Base-by-base conservation (phyloP, 345 rosid species). In the Pelargonium nanum region DNA sequence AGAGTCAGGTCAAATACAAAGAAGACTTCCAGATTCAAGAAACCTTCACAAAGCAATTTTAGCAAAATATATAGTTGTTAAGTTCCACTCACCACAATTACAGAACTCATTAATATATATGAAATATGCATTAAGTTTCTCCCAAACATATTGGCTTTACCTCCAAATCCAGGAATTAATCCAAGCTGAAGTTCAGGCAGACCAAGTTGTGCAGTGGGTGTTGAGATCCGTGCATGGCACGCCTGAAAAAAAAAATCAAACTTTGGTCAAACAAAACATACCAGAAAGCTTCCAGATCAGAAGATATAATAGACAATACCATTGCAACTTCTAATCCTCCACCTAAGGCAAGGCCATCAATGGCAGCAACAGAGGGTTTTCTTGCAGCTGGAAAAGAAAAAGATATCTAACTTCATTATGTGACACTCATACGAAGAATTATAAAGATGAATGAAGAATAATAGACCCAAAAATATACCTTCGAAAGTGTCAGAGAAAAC, bases 321-420 rank as follows among this genome's bases (percentile, higher is more conserved):
- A 94, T 94, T 15, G 97, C 83, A 71, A 90, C 68, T 82, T 94
- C 99, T 59, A 94, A 76, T 34, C 99, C 99, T 72, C 99, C 99
- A 67, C 99, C 99, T 65, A 94, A 80, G 68, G 99, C 96, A 64
- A 90, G 90, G 22, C 99, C 99, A 32, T 94, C 96, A 69, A 94
- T 86, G 58, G 99, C 99, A 81, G 99, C 99, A 22, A 94, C 95
- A 8, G 96, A 80, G 52, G 97, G 99, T 75, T 94, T 94, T 75
- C 70, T 81, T 7, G 89, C 88, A 72, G 83, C 97, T 93, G 78
- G 51, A 64, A 72, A 57, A 57, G 52, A 76, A 74, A 65, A 19
- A 23, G 70, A n/a, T 59, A 63, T 24, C 32, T 4, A 52, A 25
- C 15, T 5, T 40, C 16, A 2, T 40, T 40, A 17, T 48, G 24